These are phyloP conservation scores for Lindgomyces ingoldianus DNA, from an alignment of 495 filamentous ascomycete species.

Conservation along the genomic window DNA sequence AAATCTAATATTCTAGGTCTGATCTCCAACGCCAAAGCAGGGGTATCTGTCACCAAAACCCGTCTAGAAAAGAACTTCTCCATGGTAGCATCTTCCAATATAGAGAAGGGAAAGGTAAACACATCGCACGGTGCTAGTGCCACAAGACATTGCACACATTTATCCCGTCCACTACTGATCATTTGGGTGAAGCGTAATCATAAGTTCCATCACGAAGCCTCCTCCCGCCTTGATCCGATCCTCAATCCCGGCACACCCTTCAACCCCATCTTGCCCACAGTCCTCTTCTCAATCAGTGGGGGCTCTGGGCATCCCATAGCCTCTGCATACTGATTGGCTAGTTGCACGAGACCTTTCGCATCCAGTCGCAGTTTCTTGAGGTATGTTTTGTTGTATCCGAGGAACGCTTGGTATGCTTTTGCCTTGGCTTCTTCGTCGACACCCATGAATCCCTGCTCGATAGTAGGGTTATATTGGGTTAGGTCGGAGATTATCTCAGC, in stretches of 20 bases:
- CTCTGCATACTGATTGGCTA: slow-evolving; percentile 52
- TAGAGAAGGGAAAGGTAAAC: too few relatives aligned
- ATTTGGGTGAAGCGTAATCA: too few relatives aligned
- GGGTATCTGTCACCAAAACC: too few relatives aligned
- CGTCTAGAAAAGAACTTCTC: too few relatives aligned
- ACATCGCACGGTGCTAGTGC: too few relatives aligned
- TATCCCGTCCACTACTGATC: too few relatives aligned
- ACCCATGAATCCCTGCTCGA: slow-evolving; percentile 42
- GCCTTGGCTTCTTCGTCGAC: slow-evolving; percentile 54
- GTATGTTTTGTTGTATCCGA: slow-evolving; percentile 58
- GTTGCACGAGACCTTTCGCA: slow-evolving; percentile 44
- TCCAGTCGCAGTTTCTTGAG: slow-evolving; percentile 49
- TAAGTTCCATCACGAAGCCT: too few relatives aligned
- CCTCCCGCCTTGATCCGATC: slow-evolving; percentile 10
- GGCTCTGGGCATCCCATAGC: slow-evolving; percentile 52
- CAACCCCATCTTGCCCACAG: slow-evolving; percentile 57
- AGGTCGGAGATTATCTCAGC: slow-evolving; percentile 46
- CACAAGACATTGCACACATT: too few relatives aligned
- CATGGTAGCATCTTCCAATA: too few relatives aligned
- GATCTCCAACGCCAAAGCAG: too few relatives aligned
- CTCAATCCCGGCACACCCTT: slow-evolving; percentile 46
- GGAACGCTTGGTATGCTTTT: slow-evolving; percentile 59
- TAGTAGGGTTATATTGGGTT: slow-evolving; percentile 36
- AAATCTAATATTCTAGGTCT: too few relatives aligned
- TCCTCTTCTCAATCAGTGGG: slow-evolving; percentile 49